Base-by-base conservation (phyloP, 108 stramenopile genomes). In the Cyclotella baltica region DNA sequence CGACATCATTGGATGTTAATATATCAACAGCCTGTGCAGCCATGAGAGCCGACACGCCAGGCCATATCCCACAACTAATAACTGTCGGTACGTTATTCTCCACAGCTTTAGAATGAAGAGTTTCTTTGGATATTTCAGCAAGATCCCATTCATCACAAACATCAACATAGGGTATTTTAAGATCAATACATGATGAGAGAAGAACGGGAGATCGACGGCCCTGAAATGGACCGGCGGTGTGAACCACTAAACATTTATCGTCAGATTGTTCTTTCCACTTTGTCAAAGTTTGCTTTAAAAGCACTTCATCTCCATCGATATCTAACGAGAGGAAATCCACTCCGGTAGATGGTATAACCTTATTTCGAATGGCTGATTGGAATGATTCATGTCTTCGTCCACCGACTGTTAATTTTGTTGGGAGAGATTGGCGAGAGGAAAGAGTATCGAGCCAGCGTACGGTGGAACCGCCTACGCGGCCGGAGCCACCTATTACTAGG, bases 181-280 rank as follows among this genome's bases (percentile, higher is more conserved):
- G 16, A 20, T 63, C 55, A n/a, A 90, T 65, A 62, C 89, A 86
- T 9, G 85, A 72, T 28, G 79, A 72, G 3, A 93, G 62, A 1
- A 96, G 73, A 35, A 80, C 77, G 20, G 88, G 81, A 8, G 78
- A 53, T 27, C 70, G 69, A 23, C 88, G 80, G 11, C 90, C 89
- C 67, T 96, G 95, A 76, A 96, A 96, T 10, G 95, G 95, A 10
- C 95, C 95, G 0, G 92, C 95, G 2, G 92, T 93, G 77, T 96
- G 91, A 0, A 96, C 87, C 28, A 92, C 89, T 47, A 90, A 29
- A 38, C 75, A 88, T 36, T 59, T 67, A 8, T 20, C 31, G 22
- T 23, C 11, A 0, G n/a, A 29, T 47, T 16, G 28, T 73, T 50
- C 33, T 57, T 65, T 53, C 64, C 64, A 66, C 36, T 37, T 62